Evolutionary conservation across 2,329 filamentous ascomycete genomes (phyloP), one percentile per base, ranked within the genome.

Genomic region (Fusarium dlaminii): DNA sequence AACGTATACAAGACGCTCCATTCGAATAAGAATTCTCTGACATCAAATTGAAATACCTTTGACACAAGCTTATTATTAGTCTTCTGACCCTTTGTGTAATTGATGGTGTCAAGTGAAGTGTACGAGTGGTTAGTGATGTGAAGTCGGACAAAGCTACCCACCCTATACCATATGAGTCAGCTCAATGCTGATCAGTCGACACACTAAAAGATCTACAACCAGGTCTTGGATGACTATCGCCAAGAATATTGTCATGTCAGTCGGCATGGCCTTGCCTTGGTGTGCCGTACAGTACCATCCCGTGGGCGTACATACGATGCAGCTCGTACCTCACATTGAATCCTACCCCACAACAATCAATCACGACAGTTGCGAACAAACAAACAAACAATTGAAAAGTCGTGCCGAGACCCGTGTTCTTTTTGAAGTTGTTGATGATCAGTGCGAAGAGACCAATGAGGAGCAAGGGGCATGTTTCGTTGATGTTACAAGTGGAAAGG

Each of bases 401-500:
- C 8, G 49, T 66, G 62, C 62, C 60, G 60, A 63, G n/a, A 30
- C 37, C 62, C 61, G 55, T 49, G 17, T 58, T 42, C 45, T 43
- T 43, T 42, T 43, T 39, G 37, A 66, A 29, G 37, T 15, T 36
- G 52, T 67, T 37, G 65, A 66, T 39, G 48, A 63, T 63, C 48
- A 34, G 32, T 46, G 40, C 20, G 4, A 29, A 48, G 18, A 46
- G 39, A 22, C 66, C 57, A 69, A 69, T 69, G 9, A 64, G 37
- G 13, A 34, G 24, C 5, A 12, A 46, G 29, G 30, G 10, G 32
- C 56, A 68, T 51, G 66, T 68, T 68, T 68, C 66, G 66, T 68
- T 42, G 30, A 43, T 32, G 66, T 68, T 68, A 63, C 66, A 67
- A 66, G 56, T 63, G 45, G 62, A 37, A 62, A 30, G 22, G 27